These are phyloP conservation scores for Lipomyces starkeyi DNA, from an alignment of 805 yeast species.

Conservation along the genomic window DNA sequence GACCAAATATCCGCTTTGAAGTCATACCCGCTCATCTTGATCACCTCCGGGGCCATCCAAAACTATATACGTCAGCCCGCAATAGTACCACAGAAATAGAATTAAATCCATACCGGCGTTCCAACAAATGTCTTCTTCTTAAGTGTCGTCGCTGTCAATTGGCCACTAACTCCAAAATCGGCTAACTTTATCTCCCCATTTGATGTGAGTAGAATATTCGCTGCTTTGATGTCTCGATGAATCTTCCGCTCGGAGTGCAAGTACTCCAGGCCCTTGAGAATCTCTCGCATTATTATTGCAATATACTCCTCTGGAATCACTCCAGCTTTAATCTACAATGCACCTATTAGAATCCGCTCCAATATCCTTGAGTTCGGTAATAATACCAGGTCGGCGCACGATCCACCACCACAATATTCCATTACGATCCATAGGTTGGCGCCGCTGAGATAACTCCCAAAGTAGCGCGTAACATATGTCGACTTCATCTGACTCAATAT, in stretches of 20 bases:
- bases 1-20: constrained; percentile 96
- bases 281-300: constrained; percentile 65
- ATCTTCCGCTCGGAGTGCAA: constrained; percentile 76
- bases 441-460: constrained; percentile 66
- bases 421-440: constrained; percentile 84
- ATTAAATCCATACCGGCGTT: constrained; percentile 59
- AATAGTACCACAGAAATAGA: not conserved
- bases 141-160: constrained; percentile 60
- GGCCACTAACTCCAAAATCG: constrained; percentile 94
- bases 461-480: constrained; percentile 69
- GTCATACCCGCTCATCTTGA: constrained; percentile 70
- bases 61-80: constrained; percentile 45
- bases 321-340: constrained; percentile 54
- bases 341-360: not conserved
- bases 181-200: constrained; percentile 78
- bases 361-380: not conserved
- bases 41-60: constrained; percentile 99
- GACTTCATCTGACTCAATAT: constrained; percentile 70
- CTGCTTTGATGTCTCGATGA: constrained; percentile 90
- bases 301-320: constrained; percentile 64
- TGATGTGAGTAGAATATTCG: constrained; percentile 77
- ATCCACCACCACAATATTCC: constrained; percentile 97
- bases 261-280: constrained; percentile 73
- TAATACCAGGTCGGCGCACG: constrained; percentile 71
- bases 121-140: constrained; percentile 84